phyloP scores from a whole-genome alignment of 2,329 filamentous ascomycete species.

The Clonostachys byssicola region DNA sequence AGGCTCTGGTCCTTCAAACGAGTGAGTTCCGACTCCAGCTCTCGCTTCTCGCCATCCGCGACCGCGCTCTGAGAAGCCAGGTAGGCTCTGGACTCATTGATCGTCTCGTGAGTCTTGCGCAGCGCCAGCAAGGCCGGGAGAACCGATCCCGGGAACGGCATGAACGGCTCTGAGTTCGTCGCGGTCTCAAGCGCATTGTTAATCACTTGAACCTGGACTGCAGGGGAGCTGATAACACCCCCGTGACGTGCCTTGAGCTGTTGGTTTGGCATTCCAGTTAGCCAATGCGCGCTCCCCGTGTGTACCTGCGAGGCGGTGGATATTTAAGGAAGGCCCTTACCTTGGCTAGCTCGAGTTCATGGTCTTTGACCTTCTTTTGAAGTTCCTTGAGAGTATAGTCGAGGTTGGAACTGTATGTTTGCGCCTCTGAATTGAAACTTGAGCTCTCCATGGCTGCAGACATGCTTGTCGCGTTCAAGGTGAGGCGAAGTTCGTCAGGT shows the following conservation, averaged over 20 bases:
- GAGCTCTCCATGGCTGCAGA: background rate
- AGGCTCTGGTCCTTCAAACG: slow-evolving; percentile 50
- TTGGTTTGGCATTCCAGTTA: slow-evolving; percentile 1
- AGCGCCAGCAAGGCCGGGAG: slow-evolving; percentile 70
- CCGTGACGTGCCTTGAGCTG: slow-evolving; percentile 19
- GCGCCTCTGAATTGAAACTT: slow-evolving; percentile 9
- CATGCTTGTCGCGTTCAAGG: too few relatives aligned
- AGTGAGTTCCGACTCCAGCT: slow-evolving; percentile 45
- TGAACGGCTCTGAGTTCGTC: slow-evolving; percentile 55
- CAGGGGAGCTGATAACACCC: slow-evolving; percentile 15
- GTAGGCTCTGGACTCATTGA: slow-evolving; percentile 59
- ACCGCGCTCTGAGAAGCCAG: slow-evolving; percentile 39
- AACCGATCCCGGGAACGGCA: slow-evolving; percentile 64
- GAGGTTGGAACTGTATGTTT: slow-evolving; percentile 41
- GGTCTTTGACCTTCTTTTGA: slow-evolving; percentile 50
- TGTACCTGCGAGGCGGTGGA: background rate
- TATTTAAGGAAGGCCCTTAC: slow-evolving; percentile 18
- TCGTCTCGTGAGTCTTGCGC: slow-evolving; percentile 60
- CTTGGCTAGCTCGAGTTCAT: slow-evolving; percentile 43
- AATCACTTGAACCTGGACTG: slow-evolving; percentile 37
- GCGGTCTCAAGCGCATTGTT: slow-evolving; percentile 64
- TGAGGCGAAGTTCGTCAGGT: too few relatives aligned
- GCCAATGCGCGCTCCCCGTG: background rate
- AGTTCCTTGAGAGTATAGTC: slow-evolving; percentile 66
- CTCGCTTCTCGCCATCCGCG: slow-evolving; percentile 35